phyloP scores from a whole-genome alignment of 441 rosid genomes.

The Eruca vesicaria region DNA sequence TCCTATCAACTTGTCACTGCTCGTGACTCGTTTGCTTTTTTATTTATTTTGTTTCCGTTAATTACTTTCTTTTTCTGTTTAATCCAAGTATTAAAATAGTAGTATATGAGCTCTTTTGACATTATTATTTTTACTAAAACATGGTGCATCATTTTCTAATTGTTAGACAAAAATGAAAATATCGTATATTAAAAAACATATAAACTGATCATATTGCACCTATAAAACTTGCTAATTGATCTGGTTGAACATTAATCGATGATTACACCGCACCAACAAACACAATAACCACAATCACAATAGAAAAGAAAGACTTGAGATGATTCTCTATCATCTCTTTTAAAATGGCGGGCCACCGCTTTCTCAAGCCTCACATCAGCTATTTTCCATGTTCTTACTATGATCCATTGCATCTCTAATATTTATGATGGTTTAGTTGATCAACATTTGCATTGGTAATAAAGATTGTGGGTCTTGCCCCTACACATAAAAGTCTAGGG shows the following conservation, averaged over 20 bases:
- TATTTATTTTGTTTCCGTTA: neutral
- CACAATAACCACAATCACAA: neutral
- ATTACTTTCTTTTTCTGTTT: neutral
- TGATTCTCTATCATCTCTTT: neutral
- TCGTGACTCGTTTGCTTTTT: slow-evolving; percentile 18
- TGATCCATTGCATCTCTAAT: neutral
- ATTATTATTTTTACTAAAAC: too few species aligned
- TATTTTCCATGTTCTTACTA: neutral
- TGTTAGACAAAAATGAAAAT: too few species aligned
- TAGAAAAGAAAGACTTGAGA: neutral
- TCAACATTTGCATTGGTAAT: neutral
- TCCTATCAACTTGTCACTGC: slow-evolving; percentile 45
- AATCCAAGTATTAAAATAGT: neutral
- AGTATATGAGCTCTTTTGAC: neutral
- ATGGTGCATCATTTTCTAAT: too few species aligned
- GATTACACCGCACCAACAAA: neutral
- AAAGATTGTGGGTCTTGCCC: neutral
- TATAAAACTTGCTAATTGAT: neutral
- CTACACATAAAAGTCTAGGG: neutral
- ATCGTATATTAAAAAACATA: too few species aligned
- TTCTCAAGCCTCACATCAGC: neutral
- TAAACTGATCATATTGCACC: neutral
- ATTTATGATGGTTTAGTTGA: neutral
- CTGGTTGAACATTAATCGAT: neutral
- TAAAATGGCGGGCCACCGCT: neutral